These are phyloP conservation scores for Colletotrichum filicis DNA, from an alignment of 2,329 filamentous ascomycete genomes.

Conservation along the genomic window DNA sequence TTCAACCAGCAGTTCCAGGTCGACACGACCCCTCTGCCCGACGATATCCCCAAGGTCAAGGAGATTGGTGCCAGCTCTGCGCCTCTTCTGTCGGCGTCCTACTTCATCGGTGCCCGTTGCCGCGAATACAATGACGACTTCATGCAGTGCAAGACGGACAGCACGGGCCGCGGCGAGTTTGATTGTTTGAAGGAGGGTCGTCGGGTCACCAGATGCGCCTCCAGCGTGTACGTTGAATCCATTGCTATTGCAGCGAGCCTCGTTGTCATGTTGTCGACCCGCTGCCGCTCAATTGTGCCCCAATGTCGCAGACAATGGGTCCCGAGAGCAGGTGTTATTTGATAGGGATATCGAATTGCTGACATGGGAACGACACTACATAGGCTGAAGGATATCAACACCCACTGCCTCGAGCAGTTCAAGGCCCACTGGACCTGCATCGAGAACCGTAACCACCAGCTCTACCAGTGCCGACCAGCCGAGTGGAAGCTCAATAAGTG, in stretches of 20 bases:
- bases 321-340: background rate
- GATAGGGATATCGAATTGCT: background rate
- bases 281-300: no score
- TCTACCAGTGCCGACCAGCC: constrained; percentile 91
- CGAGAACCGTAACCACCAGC: constrained; percentile 96
- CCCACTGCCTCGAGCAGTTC: constrained; percentile 91
- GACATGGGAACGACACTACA: background rate
- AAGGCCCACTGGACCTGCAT: constrained; percentile 94
- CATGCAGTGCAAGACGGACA: constrained; percentile 99
- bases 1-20: constrained; percentile 95
- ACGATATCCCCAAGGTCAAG: constrained; percentile 89
- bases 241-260: background rate
- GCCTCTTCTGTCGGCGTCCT: constrained; percentile 89
- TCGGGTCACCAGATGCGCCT: constrained; percentile 95
- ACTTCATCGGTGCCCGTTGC: constrained; percentile 97
- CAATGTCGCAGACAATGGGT: no score
- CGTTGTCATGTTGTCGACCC: background rate
- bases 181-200: constrained; percentile 97
- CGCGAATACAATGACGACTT: constrained; percentile 97
- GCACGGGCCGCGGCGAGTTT: constrained; percentile 88
- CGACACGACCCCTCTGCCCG: constrained; percentile 95
- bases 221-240: constrained; percentile 82
- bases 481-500: constrained; percentile 96
- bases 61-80: constrained; percentile 95
- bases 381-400: constrained; percentile 95